Base-by-base conservation (phyloP, 2,329 filamentous ascomycete genomes). In the Hypoxylon sp. region DNA sequence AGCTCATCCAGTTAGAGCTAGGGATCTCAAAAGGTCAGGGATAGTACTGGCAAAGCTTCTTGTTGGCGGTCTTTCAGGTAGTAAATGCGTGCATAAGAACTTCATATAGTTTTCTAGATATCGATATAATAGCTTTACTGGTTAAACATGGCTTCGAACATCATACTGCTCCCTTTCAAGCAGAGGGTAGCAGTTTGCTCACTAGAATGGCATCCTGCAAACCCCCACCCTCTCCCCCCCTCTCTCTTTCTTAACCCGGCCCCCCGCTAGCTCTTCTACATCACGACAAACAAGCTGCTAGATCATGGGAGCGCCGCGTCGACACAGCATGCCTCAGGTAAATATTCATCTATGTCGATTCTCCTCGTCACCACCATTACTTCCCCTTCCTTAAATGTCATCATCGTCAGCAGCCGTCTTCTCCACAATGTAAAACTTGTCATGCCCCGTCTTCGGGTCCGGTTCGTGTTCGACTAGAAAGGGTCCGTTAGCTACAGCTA, bases 351-450 rank as follows among this genome's bases (percentile, higher is more conserved):
- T 32, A n/a, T 32, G 26, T 9, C 32, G 4, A 48, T n/a, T 14
- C 14, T 16, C 49, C 24, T 20, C 16, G 42, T 44, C 20, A 42
- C 9, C 38, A 50, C 20, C 14, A 28, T 40, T 18, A 30, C 9
- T 26, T 18, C 18, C 8, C 22, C 7, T 9, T 16, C 22, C 9
- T 22, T 60, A 75, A 2, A 74, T 33, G 11, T 74, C 72, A 28
- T 76, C 74, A 28, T 76, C 74, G 18, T 76, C 74, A 0, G 55
- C 69, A 20, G 70, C 65, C 36, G 70, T 57, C 60, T 76, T 76
- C 69, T 76, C 74, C 5, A 75, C 71, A 16, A 76, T 61, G 38
- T 68, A 71, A 49, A 71, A 76, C 59, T 67, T 72, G 32, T 75
- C 72, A 24, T 36, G 66, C 1, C 72, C 72, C 2, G 68, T 70